Evolutionary conservation across 192 early-diverging fungal genomes (phyloP).

Genomic region (Backusella luteola): DNA sequence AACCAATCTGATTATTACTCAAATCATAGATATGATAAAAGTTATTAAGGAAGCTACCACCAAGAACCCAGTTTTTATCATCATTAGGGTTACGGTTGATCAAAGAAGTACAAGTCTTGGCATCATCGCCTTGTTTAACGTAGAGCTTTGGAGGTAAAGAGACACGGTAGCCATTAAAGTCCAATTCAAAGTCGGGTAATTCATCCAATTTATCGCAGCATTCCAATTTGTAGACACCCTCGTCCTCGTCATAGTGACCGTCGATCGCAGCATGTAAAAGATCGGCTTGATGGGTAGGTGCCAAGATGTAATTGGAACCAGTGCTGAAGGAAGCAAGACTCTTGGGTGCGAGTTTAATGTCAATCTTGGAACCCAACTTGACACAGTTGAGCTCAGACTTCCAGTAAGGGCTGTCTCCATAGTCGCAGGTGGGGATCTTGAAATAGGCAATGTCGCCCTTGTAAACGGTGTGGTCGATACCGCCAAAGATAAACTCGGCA

Average conservation of each 20-base stretch:
- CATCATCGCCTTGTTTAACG: not conserved
- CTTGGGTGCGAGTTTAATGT: constrained; percentile 23
- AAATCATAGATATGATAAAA: constrained; percentile 35
- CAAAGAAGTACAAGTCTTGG: constrained; percentile 14
- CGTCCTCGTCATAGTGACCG: constrained; percentile 6
- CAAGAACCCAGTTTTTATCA: constrained; percentile 28
- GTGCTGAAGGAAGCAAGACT: constrained; percentile 23
- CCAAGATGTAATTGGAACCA: constrained; percentile 23
- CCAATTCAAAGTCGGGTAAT: constrained; percentile 16
- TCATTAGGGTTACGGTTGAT: constrained; percentile 13
- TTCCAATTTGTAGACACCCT: constrained; percentile 17
- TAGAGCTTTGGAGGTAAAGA: constrained; percentile 18
- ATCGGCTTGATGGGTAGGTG: constrained; percentile 20
- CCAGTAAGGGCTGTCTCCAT: constrained; percentile 23
- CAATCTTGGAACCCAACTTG: constrained; percentile 15
- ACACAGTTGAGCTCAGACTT: constrained; percentile 25
- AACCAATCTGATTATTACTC: constrained; percentile 22
- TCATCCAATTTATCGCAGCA: constrained; percentile 15
- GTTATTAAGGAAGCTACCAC: constrained; percentile 26
- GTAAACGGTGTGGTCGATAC: constrained; percentile 29
- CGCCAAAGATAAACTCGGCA: constrained; percentile 30
- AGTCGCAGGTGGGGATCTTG: constrained; percentile 21
- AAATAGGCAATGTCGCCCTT: constrained; percentile 28
- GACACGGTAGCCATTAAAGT: constrained; percentile 17
- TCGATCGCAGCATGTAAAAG: constrained; percentile 26